phyloP scores from a whole-genome alignment of 2,329 filamentous ascomycete species.

The Paraphoma chrysanthemicola region DNA sequence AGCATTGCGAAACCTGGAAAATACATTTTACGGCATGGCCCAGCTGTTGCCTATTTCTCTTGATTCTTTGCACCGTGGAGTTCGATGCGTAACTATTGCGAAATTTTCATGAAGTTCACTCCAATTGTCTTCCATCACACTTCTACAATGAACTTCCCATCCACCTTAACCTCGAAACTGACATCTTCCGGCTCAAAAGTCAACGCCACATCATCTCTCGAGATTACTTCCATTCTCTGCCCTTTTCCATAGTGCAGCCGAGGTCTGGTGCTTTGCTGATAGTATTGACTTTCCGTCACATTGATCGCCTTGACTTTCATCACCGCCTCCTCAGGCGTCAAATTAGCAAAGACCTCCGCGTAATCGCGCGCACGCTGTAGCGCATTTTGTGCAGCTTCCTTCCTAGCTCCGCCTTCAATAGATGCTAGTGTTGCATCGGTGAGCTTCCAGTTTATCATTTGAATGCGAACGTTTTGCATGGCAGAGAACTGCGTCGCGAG shows the following conservation, averaged over 20 bases:
- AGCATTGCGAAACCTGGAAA: too few species aligned
- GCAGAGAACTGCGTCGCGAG: conserved; percentile 17
- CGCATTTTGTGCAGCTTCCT: conserved; percentile 11
- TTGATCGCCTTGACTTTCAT: conserved; percentile 8
- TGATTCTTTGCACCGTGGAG: too few species aligned
- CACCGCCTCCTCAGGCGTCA: conserved; percentile 5
- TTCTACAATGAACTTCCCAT: conserved; percentile 13
- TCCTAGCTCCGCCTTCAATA: conserved; percentile 8
- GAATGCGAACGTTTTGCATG: conserved; percentile 12
- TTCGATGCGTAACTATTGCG: too few species aligned
- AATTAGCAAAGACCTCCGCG: conserved; percentile 13
- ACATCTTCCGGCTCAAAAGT: conserved; percentile 18
- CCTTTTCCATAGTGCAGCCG: conserved; percentile 15
- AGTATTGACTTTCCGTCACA: conserved; percentile 7
- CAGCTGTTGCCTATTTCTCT: too few species aligned
- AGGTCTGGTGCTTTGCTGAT: conserved; percentile 12
- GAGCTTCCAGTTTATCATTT: conserved; percentile 9
- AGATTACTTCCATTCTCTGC: neutral
- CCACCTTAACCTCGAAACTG: conserved; percentile 9
- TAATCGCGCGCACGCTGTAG: conserved; percentile 12
- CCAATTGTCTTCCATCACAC: neutral
- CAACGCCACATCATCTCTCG: conserved; percentile 3
- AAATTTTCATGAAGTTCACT: too few species aligned
- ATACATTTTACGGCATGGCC: too few species aligned
- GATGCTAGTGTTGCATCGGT: conserved; percentile 8